Conservation (phyloP, 108 stramenopile genomes). For the Nitzschia sp. region DNA sequence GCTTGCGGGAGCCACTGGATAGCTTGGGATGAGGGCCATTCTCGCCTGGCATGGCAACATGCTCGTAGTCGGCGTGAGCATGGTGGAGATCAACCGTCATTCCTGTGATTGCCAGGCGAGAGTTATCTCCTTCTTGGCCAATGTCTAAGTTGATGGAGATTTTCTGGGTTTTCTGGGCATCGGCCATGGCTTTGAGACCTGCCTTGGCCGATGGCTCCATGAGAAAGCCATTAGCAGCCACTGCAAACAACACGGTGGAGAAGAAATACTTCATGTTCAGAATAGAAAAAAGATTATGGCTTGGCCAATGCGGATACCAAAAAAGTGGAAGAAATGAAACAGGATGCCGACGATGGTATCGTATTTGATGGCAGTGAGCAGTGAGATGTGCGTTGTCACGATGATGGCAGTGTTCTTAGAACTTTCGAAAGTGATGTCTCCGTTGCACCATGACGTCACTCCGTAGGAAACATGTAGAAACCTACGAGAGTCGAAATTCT, state of each 20-base stretch:
- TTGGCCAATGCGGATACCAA: too few relatives aligned
- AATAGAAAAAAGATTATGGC: neutral
- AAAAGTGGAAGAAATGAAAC: too few relatives aligned
- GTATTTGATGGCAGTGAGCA: too few relatives aligned
- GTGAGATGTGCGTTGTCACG: too few relatives aligned
- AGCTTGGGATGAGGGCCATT: conserved; percentile 68
- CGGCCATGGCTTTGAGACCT: conserved; percentile 9
- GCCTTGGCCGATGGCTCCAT: neutral
- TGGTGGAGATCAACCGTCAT: conserved; percentile 15
- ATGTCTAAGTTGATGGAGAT: conserved; percentile 25
- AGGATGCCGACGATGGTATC: too few relatives aligned
- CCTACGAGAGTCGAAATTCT: too few relatives aligned
- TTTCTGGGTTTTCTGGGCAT: conserved; percentile 4
- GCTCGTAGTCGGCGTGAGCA: neutral
- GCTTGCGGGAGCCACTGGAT: conserved; percentile 44
- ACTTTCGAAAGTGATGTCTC: too few relatives aligned
- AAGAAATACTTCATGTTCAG: neutral
- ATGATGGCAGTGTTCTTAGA: too few relatives aligned
- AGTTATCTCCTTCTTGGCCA: conserved; percentile 14
- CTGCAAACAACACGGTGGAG: neutral
- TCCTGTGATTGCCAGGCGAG: conserved; percentile 19
- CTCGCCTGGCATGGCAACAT: conserved; percentile 51
- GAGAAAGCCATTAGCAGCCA: neutral
- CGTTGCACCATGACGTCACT: too few relatives aligned
- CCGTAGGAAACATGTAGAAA: too few relatives aligned